Base-by-base conservation (phyloP, 352 stramenopile species). In the Phytophthora quininea region DNA sequence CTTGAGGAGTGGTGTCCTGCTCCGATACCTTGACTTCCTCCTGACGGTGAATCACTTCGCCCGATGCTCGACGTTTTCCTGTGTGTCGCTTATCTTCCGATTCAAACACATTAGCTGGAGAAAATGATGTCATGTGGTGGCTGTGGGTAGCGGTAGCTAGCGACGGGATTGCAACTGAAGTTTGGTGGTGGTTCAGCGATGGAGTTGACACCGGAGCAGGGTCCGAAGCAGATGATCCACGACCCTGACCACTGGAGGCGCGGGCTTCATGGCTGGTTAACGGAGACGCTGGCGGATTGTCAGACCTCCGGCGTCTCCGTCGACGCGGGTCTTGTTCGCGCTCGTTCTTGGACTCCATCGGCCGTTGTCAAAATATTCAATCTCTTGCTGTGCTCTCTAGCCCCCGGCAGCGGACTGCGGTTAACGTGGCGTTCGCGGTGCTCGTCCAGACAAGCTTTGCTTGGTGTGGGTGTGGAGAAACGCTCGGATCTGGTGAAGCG, bases 171-270 rank as follows among this genome's bases (percentile, higher is more conserved):
- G 47, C 56, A 47, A 57, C 30, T 46, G 55, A 15, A 14, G 24
- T 19, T 29, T 53, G 31, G 29, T 66, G 66, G 30, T 66, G 27
- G 42, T 53, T 54, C 19, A 24, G 19, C 46, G 47, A 58, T 60
- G 54, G 49, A 53, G 58, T 62, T 63, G 58, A 61, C 31, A 32
- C 52, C 4, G 47, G 8, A 47, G 40, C 40, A 35, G 10, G 14
- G 2, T 58, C 48, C 32, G 43, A 51, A 38, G 51, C 50, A 69
- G 69, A 76, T 58, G 69, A 73, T 63, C 54, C 64, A 73, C 40
- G 32, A 54, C 58, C 51, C 43, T 35, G 31, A 19, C 58, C 46
- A 54, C 29, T 31, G 42, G 31, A 33, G 5, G 67, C 38, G 38
- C 59, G 32, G 50, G 8, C 47, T 71, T 37, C 62, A 3, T 11